phyloP scores from a whole-genome alignment of 2,329 filamentous ascomycete genomes.

The Colletotrichum sp. region DNA sequence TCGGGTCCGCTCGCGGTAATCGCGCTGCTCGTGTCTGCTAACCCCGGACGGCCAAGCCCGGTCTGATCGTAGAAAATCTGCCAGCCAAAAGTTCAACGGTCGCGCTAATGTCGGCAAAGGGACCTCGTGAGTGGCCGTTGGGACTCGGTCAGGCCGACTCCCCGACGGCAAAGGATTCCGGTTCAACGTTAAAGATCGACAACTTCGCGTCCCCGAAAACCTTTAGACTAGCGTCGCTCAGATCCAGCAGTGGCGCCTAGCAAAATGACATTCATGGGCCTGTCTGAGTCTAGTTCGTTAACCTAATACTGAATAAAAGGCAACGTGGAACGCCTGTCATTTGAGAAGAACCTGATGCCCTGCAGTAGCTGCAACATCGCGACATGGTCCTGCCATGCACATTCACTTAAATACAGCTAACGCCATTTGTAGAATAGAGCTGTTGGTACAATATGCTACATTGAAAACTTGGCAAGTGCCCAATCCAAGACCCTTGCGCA shows the following conservation, averaged over 20 bases:
- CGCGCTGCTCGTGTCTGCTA: neutral
- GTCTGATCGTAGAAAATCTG: neutral
- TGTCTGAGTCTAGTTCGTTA: neutral
- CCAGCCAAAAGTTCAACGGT: neutral
- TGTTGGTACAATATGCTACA: neutral
- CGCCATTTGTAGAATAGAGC: neutral
- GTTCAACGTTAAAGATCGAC: neutral
- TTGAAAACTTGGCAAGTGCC: constrained; percentile 11
- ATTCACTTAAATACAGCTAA: neutral
- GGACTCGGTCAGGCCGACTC: neutral
- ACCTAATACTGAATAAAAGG: neutral
- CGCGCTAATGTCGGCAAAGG: neutral
- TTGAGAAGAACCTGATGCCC: neutral
- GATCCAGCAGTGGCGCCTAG: neutral
- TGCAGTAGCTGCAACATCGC: neutral
- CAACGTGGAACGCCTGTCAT: neutral
- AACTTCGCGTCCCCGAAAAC: neutral
- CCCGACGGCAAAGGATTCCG: neutral
- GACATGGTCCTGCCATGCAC: neutral
- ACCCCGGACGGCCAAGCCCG: neutral
- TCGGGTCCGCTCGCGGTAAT: neutral
- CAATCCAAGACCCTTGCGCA: constrained; percentile 11
- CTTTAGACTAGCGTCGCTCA: neutral
- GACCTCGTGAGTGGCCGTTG: neutral
- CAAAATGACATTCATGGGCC: neutral